Evolutionary conservation across 1,284 basidiomycete genomes (phyloP).

Genomic region (Sporisorium iseilematis-ciliati): DNA sequence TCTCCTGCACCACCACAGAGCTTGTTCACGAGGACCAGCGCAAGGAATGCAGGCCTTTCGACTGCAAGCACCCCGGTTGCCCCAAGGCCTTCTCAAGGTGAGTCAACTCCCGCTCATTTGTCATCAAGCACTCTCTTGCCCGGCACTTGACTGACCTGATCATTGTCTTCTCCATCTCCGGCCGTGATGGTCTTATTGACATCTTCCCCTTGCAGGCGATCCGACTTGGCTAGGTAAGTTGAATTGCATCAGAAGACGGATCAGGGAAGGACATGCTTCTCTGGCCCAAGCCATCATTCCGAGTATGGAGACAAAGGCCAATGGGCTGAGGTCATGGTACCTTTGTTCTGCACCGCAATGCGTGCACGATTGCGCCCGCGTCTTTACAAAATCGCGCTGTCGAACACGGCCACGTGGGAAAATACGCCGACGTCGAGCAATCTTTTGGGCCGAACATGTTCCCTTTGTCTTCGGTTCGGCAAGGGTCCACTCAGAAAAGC

Average conservation of each 20-base stretch:
- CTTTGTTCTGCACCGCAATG: background rate
- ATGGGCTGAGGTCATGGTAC: background rate
- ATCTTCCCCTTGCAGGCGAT: slow-evolving; percentile 33
- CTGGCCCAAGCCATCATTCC: no score
- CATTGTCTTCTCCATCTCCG: background rate
- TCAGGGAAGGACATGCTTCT: slow-evolving; percentile 6
- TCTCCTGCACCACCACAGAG: slow-evolving; percentile 24
- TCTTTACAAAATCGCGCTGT: slow-evolving; percentile 10
- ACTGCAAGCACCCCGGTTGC: slow-evolving; percentile 53
- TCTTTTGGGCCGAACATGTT: background rate
- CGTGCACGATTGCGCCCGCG: slow-evolving; percentile 17
- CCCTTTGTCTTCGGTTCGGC: slow-evolving; percentile 10
- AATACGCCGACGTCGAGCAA: slow-evolving; percentile 7
- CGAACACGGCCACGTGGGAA: slow-evolving; percentile 36
- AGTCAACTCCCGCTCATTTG: slow-evolving; percentile 1
- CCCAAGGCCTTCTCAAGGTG: slow-evolving; percentile 62
- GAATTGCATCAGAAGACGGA: background rate
- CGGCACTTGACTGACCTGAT: background rate
- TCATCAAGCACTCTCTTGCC: background rate
- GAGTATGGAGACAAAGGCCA: slow-evolving; percentile 9
- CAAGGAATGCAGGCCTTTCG: slow-evolving; percentile 53
- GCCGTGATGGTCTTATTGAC: background rate
- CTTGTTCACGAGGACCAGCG: slow-evolving; percentile 61
- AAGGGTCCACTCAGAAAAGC: background rate
- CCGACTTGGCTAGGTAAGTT: slow-evolving; percentile 57